These are phyloP conservation scores for Phlebiopsis gigantea DNA, from an alignment of 768 basidiomycete species.

Conservation along the genomic window DNA sequence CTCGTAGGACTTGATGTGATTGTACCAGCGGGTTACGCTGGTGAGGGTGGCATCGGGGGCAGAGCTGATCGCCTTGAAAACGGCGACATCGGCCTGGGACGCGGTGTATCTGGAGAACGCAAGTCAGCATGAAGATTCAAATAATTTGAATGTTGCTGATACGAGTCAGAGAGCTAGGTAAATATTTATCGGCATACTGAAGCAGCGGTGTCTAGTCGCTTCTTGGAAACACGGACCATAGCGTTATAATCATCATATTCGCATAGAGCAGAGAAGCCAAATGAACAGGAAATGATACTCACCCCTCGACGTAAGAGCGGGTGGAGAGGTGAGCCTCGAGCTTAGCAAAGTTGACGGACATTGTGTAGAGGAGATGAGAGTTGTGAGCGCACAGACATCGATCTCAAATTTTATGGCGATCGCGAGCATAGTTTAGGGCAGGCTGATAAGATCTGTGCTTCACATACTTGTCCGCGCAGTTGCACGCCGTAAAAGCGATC, in stretches of 20 bases:
- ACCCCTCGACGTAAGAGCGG: constrained; percentile 92
- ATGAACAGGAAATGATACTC: constrained; percentile 30
- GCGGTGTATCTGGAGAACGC: constrained; percentile 64
- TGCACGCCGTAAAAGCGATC: too few relatives aligned
- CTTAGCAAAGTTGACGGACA: constrained; percentile 64
- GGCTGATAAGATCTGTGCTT: neutral
- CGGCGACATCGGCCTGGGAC: constrained; percentile 90
- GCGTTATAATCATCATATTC: constrained; percentile 60
- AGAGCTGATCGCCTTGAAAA: constrained; percentile 75
- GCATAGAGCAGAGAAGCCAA: constrained; percentile 6
- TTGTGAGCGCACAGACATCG: constrained; percentile 4
- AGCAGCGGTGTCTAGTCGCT: constrained; percentile 89
- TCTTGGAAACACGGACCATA: constrained; percentile 98
- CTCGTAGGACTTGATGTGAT: constrained; percentile 84
- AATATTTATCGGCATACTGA: constrained; percentile 64
- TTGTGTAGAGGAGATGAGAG: constrained; percentile 28
- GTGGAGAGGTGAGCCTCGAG: constrained; percentile 85
- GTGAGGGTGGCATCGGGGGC: constrained; percentile 64
- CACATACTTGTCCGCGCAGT: neutral
- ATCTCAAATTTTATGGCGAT: constrained; percentile 13
- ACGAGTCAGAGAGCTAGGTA: constrained; percentile 72
- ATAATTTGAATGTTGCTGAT: neutral
- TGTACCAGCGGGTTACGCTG: constrained; percentile 87
- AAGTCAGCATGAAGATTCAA: constrained; percentile 8
- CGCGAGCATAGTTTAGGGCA: constrained; percentile 11